Percentiles rank a stretch among this genome's conserved stretches.
Evolutionary conservation across 2,329 filamentous ascomycete genomes (phyloP).

Genomic region (Venturia nashicola): DNA sequence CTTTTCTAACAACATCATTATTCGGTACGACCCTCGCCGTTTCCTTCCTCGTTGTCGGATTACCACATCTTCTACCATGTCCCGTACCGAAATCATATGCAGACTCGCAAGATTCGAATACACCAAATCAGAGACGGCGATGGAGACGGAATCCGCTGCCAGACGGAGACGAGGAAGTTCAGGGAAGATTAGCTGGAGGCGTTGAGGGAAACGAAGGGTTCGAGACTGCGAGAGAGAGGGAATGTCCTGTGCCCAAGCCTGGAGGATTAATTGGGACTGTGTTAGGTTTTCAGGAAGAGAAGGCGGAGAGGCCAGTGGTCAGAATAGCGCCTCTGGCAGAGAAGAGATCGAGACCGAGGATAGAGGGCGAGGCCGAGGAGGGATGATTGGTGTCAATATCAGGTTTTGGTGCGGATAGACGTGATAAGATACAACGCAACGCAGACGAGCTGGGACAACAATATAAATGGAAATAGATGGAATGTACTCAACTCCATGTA

Average conservation of each 20-base stretch:
- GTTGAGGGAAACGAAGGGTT: neutral
- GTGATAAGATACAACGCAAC: neutral
- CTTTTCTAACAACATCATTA: conserved; percentile 81
- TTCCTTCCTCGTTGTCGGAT: conserved; percentile 81
- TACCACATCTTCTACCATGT: conserved; percentile 85
- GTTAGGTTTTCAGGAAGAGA: conserved; percentile 45
- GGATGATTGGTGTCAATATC: neutral
- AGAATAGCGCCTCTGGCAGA: conserved; percentile 3
- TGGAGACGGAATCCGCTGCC: conserved; percentile 32
- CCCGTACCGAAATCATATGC: conserved; percentile 65
- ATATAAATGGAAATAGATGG: neutral
- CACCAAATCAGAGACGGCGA: conserved; percentile 17
- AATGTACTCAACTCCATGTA: neutral
- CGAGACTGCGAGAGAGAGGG: conserved; percentile 37
- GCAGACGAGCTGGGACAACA: neutral
- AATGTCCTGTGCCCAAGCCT: conserved; percentile 90
- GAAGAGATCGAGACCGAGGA: neutral
- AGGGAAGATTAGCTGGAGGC: conserved; percentile 11
- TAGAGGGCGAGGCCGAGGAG: neutral
- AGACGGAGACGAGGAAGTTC: conserved; percentile 8
- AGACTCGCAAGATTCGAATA: conserved; percentile 40
- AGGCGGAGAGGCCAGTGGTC: neutral
- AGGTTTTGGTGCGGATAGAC: neutral
- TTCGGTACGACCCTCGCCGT: conserved; percentile 87
- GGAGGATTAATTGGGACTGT: conserved; percentile 64